These are phyloP conservation scores for Fonsecaea erecta DNA, from an alignment of 2,329 filamentous ascomycete species.

Conservation along the genomic window DNA sequence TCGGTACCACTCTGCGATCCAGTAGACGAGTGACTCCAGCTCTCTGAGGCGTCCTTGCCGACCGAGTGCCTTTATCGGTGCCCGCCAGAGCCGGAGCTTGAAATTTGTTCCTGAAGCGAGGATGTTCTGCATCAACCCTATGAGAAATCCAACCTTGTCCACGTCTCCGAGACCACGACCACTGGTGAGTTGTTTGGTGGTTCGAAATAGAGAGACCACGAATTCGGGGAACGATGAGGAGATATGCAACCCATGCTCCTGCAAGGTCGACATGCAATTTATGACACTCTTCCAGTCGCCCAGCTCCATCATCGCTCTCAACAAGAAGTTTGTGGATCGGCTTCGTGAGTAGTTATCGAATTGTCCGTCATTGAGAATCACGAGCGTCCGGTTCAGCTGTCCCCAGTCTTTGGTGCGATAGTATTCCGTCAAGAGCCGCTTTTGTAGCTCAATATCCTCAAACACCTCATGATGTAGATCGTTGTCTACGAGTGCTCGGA, in stretches of 20 bases:
- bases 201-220: slow-evolving; percentile 5
- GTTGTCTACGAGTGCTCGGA: slow-evolving; percentile 59
- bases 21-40: slow-evolving; percentile 26
- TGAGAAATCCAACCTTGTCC: slow-evolving; percentile 45
- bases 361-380: slow-evolving; percentile 51
- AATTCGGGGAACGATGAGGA: slow-evolving; percentile 7
- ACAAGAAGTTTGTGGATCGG: slow-evolving; percentile 46
- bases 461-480: slow-evolving; percentile 70
- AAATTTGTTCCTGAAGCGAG: slow-evolving; percentile 52
- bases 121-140: slow-evolving; percentile 54
- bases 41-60: slow-evolving; percentile 24
- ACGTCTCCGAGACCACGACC: not conserved
- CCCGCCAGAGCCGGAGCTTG: slow-evolving; percentile 57
- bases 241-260: slow-evolving; percentile 11
- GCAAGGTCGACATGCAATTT: slow-evolving; percentile 10
- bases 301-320: slow-evolving; percentile 41
- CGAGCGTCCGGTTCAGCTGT: slow-evolving; percentile 61
- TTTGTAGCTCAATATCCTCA: slow-evolving; percentile 61
- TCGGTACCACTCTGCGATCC: slow-evolving; percentile 32
- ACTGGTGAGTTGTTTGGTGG: not conserved
- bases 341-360: slow-evolving; percentile 42
- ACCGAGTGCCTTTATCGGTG: slow-evolving; percentile 64
- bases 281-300: slow-evolving; percentile 43
- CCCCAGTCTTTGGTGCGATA: slow-evolving; percentile 56
- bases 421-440: slow-evolving; percentile 58